phyloP scores from a whole-genome alignment of 2,329 filamentous ascomycete species.

The Phoma sp. region DNA sequence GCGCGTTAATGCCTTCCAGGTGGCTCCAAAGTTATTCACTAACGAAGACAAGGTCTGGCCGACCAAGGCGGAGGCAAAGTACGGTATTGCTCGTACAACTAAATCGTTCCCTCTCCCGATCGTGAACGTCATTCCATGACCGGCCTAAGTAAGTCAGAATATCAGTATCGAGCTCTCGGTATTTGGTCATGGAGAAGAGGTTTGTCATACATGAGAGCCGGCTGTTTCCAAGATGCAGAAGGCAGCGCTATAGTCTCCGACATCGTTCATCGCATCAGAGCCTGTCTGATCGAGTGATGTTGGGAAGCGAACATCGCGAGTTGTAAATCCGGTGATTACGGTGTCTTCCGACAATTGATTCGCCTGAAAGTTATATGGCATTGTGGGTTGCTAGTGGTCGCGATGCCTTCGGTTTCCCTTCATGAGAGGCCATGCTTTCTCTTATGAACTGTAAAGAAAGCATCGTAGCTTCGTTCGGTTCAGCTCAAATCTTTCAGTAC shows the following conservation, averaged over 20 bases:
- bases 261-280: conserved; percentile 95
- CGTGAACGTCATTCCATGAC: conserved; percentile 84
- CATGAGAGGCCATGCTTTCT: neutral
- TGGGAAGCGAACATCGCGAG: conserved; percentile 35
- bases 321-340: neutral
- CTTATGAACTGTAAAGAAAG: no score
- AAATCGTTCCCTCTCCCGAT: conserved; percentile 92
- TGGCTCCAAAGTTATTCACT: conserved; percentile 81
- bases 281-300: conserved; percentile 93
- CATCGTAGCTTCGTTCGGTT: no score
- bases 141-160: conserved; percentile 67
- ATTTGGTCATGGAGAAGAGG: no score
- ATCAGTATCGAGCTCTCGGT: no score
- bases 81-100: conserved; percentile 82
- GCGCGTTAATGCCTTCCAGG: conserved; percentile 87
- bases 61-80: conserved; percentile 77
- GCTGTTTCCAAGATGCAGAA: conserved; percentile 88
- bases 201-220: neutral
- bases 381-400: neutral
- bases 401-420: neutral
- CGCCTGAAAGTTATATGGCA: neutral
- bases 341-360: neutral
- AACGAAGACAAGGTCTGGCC: conserved; percentile 78
- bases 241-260: conserved; percentile 88
- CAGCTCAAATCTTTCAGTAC: no score